Percentiles rank a stretch among this genome's conserved stretches.
phyloP scores from a whole-genome alignment of 2,329 filamentous ascomycete species.

The Pestalotiopsis sp. region DNA sequence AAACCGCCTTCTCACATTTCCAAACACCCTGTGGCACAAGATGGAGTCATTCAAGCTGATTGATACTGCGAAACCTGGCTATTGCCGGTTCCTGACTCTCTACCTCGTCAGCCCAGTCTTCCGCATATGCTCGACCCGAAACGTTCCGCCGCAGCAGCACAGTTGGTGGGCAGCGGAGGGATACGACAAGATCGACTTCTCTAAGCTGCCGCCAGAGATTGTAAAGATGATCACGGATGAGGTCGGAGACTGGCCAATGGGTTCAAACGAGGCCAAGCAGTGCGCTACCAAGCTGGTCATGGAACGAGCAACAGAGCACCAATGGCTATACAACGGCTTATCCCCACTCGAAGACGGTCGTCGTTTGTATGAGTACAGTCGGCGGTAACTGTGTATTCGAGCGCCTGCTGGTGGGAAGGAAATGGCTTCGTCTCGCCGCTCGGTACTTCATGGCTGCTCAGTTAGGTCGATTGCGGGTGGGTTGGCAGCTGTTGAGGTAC shows the following conservation, averaged over 20 bases:
- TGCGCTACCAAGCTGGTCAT: too few relatives aligned
- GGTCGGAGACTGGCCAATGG: constrained; percentile 8
- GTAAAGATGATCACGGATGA: neutral
- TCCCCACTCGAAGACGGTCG: too few relatives aligned
- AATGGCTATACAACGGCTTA: too few relatives aligned
- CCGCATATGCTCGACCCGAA: neutral
- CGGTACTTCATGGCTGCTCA: too few relatives aligned
- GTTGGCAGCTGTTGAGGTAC: too few relatives aligned
- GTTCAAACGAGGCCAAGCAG: neutral
- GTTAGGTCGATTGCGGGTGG: too few relatives aligned
- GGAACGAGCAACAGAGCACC: too few relatives aligned
- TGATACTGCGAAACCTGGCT: neutral
- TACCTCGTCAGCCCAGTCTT: constrained; percentile 1
- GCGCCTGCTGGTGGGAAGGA: too few relatives aligned
- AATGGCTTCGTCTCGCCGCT: too few relatives aligned
- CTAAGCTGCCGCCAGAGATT: constrained; percentile 1
- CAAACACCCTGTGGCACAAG: constrained; percentile 46
- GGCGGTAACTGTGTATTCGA: too few relatives aligned
- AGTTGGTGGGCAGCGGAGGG: constrained; percentile 5
- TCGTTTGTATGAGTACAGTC: too few relatives aligned
- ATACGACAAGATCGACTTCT: constrained; percentile 6
- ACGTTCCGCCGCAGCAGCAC: constrained; percentile 9
- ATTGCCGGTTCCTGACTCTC: neutral
- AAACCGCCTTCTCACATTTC: constrained; percentile 55
- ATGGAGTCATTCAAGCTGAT: neutral